Base-by-base conservation (phyloP, 2,329 filamentous ascomycete genomes). In the Colletotrichum gloeosporioides region DNA sequence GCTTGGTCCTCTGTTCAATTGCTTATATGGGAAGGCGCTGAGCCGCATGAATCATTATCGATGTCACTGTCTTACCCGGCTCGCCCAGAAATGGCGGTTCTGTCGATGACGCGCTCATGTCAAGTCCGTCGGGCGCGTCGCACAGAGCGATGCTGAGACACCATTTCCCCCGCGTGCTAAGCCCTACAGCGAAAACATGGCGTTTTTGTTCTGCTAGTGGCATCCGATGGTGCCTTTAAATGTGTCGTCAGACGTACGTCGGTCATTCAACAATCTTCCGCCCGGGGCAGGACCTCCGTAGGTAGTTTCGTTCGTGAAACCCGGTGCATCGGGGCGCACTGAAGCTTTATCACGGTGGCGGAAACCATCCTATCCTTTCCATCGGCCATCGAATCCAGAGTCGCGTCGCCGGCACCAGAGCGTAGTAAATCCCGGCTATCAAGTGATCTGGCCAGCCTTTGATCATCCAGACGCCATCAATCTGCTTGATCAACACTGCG, bases 21-120 rank as follows among this genome's bases (percentile, higher is more conserved):
- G 57, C 59, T 76, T 64, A 69, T 76, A 69, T 34, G 44, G 59
- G 18, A 27, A 31, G 18, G 32, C 18, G 32, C n/a, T 29, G 49
- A 29, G 55, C 8, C 44, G 64, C 8, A 69, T 69, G 70, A 73
- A 76, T 76, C 70, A 76, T 69, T 44, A 27, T 55, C 13, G 29
- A 69, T 69, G 57, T 59, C 59, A 61, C 32, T 65, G 70, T 65
- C 73, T 69, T 34, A 62, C 27, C 18, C 29, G 22, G 39, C 62
- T 64, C 55, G 22, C 31, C 71, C 59, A 63, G 7, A 22, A n/a
- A 34, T 18, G 32, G 31, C 59, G 31, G 29, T 22, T 66, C 27
- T 62, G 62, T 75, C 63, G 34, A 75, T 75, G 73, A 75, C 73
- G 73, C 73, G 73, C 63, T 71, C 16, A 62, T 66, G 22, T 67